Conservation (phyloP, 176 grass and related monocot species). For the Ampelocalamus luodianensis region DNA sequence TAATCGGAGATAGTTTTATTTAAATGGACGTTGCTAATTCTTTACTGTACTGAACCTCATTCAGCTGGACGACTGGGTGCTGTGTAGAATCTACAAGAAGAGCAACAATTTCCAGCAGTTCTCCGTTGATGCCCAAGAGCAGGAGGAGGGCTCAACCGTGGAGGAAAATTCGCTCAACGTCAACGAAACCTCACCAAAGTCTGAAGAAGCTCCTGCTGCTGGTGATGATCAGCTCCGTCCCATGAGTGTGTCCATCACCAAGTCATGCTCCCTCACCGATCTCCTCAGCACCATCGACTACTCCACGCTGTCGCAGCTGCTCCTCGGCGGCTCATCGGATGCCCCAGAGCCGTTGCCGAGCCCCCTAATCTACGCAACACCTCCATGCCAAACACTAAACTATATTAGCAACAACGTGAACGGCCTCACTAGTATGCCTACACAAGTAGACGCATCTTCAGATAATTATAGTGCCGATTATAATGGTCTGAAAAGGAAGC, state of each 20-base stretch:
- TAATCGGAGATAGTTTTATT: background rate
- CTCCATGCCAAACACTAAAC: slow-evolving; percentile 1
- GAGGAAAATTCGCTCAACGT: slow-evolving; percentile 33
- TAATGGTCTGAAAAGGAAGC: slow-evolving; percentile 39
- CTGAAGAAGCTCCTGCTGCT: background rate
- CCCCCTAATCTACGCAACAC: slow-evolving; percentile 26
- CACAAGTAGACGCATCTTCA: background rate
- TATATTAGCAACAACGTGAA: background rate
- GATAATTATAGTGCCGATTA: background rate
- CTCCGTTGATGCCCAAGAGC: slow-evolving; percentile 30
- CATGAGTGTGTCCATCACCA: slow-evolving; percentile 5
- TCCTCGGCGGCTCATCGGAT: slow-evolving; percentile 36
- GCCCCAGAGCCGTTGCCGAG: background rate
- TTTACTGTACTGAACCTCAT: background rate
- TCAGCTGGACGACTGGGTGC: slow-evolving; percentile 85
- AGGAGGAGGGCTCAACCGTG: slow-evolving; percentile 42
- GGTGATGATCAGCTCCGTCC: background rate
- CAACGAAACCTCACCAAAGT: slow-evolving; percentile 10
- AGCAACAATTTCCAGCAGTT: slow-evolving; percentile 9
- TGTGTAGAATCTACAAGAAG: slow-evolving; percentile 79
- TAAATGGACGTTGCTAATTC: background rate
- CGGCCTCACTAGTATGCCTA: background rate
- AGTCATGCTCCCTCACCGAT: slow-evolving; percentile 61
- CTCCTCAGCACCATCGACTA: slow-evolving; percentile 59
- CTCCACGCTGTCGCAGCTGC: slow-evolving; percentile 46